Percentiles rank a stretch among this genome's conserved stretches.
Evolutionary conservation across 306 rosid genomes (phyloP).

Genomic region (Cicer chorassanicum): DNA sequence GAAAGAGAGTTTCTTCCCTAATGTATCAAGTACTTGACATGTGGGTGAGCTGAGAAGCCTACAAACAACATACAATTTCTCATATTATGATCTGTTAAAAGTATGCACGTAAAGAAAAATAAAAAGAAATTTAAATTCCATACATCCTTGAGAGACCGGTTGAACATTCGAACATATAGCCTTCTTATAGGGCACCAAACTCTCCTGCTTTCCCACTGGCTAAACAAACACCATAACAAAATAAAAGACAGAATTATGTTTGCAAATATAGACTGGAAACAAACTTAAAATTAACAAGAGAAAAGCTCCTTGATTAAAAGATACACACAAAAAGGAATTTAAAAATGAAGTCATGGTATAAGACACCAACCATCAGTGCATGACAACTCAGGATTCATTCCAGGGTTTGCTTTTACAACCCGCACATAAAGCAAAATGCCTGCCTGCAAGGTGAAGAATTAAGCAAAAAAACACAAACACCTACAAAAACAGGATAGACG

Average conservation of each 20-base stretch:
- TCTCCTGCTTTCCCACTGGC: constrained; percentile 86
- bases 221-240: constrained; percentile 44
- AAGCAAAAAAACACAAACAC: constrained; percentile 29
- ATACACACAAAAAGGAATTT: background rate
- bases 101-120: constrained; percentile 20
- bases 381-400: constrained; percentile 89
- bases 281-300: background rate
- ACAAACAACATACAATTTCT: constrained; percentile 31
- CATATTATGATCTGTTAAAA: constrained; percentile 25
- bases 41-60: constrained; percentile 83
- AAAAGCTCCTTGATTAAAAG: constrained; percentile 3
- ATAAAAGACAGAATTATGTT: constrained; percentile 1
- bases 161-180: constrained; percentile 83
- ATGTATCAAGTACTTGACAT: constrained; percentile 75
- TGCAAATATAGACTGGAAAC: background rate
- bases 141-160: constrained; percentile 90
- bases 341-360: background rate
- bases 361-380: constrained; percentile 82
- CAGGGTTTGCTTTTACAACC: constrained; percentile 81
- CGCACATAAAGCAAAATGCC: constrained; percentile 78
- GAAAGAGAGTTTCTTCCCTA: constrained; percentile 83
- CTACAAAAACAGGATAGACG: constrained; percentile 16
- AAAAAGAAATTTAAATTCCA: constrained; percentile 30
- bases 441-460: constrained; percentile 55
- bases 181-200: constrained; percentile 81